Conservation (phyloP, 495 filamentous ascomycete species). For the Xylaria telfairii region DNA sequence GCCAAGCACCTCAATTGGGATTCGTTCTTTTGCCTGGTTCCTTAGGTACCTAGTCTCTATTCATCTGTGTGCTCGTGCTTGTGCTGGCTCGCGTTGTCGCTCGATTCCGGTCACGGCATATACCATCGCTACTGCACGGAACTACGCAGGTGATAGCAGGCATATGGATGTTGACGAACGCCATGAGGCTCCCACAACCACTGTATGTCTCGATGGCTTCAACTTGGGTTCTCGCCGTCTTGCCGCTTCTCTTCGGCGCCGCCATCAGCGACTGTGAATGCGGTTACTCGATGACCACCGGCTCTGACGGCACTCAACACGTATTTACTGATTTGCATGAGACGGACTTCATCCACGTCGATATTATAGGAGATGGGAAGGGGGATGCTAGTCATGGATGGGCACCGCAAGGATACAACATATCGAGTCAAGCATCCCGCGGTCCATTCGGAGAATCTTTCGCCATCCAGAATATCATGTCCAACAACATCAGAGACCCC, state of each 20-base stretch:
- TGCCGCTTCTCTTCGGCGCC: conserved; percentile 27
- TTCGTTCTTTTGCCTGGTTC: background rate
- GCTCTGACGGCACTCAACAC: conserved; percentile 44
- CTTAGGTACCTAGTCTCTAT: background rate
- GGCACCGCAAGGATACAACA: conserved; percentile 68
- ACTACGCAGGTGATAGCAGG: conserved; percentile 25
- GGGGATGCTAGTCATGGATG: conserved; percentile 48
- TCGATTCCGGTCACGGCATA: conserved; percentile 11
- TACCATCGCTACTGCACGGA: background rate
- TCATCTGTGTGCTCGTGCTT: background rate
- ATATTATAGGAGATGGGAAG: conserved; percentile 52
- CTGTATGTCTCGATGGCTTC: conserved; percentile 28
- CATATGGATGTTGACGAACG: conserved; percentile 18
- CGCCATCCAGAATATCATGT: conserved; percentile 57
- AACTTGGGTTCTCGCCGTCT: conserved; percentile 24
- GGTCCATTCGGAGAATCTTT: conserved; percentile 73
- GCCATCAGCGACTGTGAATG: conserved; percentile 68
- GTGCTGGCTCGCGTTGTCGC: conserved; percentile 11
- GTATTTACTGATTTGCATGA: conserved; percentile 74
- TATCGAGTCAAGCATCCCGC: conserved; percentile 55
- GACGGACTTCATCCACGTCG: conserved; percentile 68
- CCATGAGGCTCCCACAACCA: conserved; percentile 9
- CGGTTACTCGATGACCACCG: conserved; percentile 59
- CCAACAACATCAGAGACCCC: conserved; percentile 53
- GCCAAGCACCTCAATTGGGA: background rate